Evolutionary conservation across 352 stramenopile genomes (phyloP).

Genomic region (Blastocystis sp.): DNA sequence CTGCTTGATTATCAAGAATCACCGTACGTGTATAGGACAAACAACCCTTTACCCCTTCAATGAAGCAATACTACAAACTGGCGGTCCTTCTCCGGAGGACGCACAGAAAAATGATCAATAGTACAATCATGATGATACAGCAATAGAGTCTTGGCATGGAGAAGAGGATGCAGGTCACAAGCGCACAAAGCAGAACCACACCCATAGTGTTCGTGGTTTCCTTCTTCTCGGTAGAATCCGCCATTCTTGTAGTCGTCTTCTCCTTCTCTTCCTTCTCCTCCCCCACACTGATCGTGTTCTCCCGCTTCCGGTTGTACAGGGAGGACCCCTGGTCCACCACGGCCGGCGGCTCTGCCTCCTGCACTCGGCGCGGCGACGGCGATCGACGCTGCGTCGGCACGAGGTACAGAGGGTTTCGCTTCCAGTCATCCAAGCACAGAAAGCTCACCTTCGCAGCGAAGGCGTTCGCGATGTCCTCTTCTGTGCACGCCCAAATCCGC

Average conservation of each 20-base stretch:
- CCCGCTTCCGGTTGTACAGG: slow-evolving; percentile 39
- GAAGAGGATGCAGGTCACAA: not conserved
- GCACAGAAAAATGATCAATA: not conserved
- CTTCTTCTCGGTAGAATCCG: not conserved
- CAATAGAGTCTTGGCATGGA: not conserved
- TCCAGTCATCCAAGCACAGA: not conserved
- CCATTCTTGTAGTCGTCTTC: not conserved
- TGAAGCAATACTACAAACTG: not conserved
- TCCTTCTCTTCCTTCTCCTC: not conserved
- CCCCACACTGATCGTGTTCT: not conserved
- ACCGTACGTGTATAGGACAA: slow-evolving; percentile 33
- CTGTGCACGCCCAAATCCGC: not conserved
- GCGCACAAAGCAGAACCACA: not conserved
- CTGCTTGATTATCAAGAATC: slow-evolving; percentile 42
- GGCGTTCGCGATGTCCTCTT: not conserved
- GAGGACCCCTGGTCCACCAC: not conserved
- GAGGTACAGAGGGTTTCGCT: slow-evolving; percentile 36
- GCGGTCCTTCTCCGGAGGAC: not conserved
- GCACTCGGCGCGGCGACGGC: not conserved
- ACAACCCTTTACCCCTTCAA: not conserved
- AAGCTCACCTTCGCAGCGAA: slow-evolving; percentile 22
- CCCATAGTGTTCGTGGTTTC: too few species aligned
- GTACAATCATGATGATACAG: slow-evolving; percentile 2
- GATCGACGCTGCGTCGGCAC: not conserved
- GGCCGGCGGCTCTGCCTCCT: not conserved